phyloP scores from a whole-genome alignment of 352 stramenopile species.

The Globisporangium okanoganense region DNA sequence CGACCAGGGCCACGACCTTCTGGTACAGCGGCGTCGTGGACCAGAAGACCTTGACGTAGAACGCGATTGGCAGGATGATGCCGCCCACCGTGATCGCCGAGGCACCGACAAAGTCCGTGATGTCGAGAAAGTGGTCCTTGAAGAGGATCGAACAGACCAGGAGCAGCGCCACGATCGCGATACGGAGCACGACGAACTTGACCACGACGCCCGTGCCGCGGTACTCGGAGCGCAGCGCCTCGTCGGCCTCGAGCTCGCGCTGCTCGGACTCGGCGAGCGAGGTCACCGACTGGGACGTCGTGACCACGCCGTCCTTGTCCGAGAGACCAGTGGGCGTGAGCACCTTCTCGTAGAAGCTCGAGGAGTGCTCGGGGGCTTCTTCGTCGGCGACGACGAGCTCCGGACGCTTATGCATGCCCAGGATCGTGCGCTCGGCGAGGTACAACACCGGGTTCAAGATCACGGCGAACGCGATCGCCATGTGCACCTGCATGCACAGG shows the following conservation, averaged over 20 bases:
- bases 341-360: constrained; percentile 4
- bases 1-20: constrained; percentile 13
- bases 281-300: constrained; percentile 11
- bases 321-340: background rate
- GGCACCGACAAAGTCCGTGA: constrained; percentile 23
- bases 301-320: constrained; percentile 1
- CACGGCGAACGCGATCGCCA: constrained; percentile 56
- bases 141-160: constrained; percentile 13
- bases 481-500: constrained; percentile 64
- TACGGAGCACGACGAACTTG: constrained; percentile 15
- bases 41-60: constrained; percentile 27
- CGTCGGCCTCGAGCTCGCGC: constrained; percentile 7
- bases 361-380: constrained; percentile 4
- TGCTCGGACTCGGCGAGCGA: constrained; percentile 11
- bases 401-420: constrained; percentile 58
- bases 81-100: constrained; percentile 24
- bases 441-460: constrained; percentile 59
- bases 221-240: constrained; percentile 15
- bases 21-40: constrained; percentile 17
- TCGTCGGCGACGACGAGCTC: constrained; percentile 8
- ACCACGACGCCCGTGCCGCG: constrained; percentile 11
- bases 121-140: constrained; percentile 19
- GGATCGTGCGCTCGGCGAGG: constrained; percentile 46
- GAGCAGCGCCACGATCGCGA: constrained; percentile 10
- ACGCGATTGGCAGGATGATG: constrained; percentile 27